These are phyloP conservation scores for Fraxinus platypoda DNA, from an alignment of 305 asterid species.

Conservation along the genomic window DNA sequence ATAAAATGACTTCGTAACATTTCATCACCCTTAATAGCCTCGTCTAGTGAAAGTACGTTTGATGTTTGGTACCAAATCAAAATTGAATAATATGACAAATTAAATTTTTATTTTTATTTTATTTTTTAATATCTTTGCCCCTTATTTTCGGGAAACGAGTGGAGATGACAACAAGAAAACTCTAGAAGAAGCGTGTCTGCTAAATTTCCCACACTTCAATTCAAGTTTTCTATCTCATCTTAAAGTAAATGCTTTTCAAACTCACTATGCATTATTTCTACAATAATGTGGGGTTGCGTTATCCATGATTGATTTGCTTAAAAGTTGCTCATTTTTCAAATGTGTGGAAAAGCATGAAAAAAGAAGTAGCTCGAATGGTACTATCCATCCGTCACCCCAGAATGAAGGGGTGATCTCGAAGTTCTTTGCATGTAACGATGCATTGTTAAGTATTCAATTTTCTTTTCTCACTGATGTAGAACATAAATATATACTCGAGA, in stretches of 20 bases:
- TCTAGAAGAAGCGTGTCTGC: not conserved
- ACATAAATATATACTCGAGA: no score
- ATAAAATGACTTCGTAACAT: no score
- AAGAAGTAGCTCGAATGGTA: no score
- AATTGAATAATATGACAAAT: no score
- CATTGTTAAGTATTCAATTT: no score
- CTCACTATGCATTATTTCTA: not conserved
- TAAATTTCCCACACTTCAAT: not conserved
- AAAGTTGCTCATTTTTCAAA: not conserved
- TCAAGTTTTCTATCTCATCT: not conserved
- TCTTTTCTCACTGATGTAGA: no score
- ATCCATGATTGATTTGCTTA: not conserved
- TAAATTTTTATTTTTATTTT: no score
- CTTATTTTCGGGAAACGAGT: not conserved
- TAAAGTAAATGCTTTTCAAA: not conserved
- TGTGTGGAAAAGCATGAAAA: not conserved
- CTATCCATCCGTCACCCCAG: no score
- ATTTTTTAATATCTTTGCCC: not conserved
- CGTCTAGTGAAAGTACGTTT: not conserved
- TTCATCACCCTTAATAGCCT: not conserved
- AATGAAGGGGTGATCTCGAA: no score
- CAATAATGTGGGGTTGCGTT: not conserved
- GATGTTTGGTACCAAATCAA: not conserved
- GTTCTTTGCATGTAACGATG: no score
- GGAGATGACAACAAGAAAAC: not conserved